phyloP scores from a whole-genome alignment of 352 stramenopile species.

The Pythium oligandrum region DNA sequence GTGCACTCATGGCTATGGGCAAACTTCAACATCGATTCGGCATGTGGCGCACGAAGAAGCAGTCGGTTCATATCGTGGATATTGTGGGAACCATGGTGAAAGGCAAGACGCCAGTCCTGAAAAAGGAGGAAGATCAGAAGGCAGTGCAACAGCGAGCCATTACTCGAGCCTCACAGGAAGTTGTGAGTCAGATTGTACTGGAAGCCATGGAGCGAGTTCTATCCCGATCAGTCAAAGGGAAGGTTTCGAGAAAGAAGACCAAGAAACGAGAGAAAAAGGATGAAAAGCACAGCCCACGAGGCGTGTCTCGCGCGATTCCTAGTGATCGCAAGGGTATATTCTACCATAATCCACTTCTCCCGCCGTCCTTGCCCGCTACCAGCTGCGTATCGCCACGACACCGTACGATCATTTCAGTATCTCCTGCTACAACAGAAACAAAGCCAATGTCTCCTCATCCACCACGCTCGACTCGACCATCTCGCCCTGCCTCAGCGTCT shows the following conservation, averaged over 20 bases:
- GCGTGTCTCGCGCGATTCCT: too few species aligned
- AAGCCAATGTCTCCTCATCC: background rate
- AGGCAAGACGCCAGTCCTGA: too few species aligned
- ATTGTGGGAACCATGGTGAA: too few species aligned
- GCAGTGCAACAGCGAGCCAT: too few species aligned
- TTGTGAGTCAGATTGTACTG: too few species aligned
- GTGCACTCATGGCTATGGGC: constrained; percentile 9
- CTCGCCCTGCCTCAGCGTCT: background rate
- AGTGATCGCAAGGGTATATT: constrained; percentile 16
- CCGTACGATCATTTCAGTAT: background rate
- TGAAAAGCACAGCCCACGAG: background rate
- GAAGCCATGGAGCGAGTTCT: too few species aligned
- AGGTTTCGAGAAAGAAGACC: background rate
- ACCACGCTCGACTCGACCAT: background rate
- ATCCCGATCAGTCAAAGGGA: too few species aligned
- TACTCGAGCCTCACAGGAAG: too few species aligned
- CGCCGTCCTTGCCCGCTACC: constrained; percentile 8
- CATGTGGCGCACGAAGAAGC: constrained; percentile 4
- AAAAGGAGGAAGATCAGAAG: too few species aligned
- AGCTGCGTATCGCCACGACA: constrained; percentile 8
- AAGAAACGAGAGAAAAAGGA: constrained; percentile 3
- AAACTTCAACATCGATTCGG: constrained; percentile 3
- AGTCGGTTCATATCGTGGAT: background rate
- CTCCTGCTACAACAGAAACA: background rate
- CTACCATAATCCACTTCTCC: constrained; percentile 22